A percentile compares a stretch with the other conserved stretches of the same genome.
Conservation (phyloP, 768 basidiomycete genomes). For the Pleurotus ostreatus region DNA sequence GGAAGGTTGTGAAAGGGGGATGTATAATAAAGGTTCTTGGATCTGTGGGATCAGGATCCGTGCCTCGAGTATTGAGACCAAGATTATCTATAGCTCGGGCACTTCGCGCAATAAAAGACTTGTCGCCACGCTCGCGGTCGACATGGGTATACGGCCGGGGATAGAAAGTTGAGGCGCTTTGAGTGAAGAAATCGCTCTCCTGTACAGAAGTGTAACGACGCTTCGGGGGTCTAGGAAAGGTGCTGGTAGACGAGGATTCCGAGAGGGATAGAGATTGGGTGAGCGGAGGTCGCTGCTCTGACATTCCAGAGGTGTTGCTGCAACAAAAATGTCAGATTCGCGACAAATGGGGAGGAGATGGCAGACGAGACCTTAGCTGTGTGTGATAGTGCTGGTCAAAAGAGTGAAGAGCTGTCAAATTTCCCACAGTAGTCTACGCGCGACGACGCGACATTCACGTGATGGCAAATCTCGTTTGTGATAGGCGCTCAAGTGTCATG, state of each 20-base stretch:
- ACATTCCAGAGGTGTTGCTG: conserved; percentile 9
- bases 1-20: conserved; percentile 69
- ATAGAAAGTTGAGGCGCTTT: conserved; percentile 60
- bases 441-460: conserved; percentile 6
- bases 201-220: conserved; percentile 43
- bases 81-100: conserved; percentile 36
- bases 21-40: conserved; percentile 66
- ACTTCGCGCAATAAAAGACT: conserved; percentile 22
- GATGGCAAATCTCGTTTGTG: background rate
- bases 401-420: conserved; percentile 3
- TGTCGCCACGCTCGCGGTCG: conserved; percentile 13
- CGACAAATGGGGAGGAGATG: background rate
- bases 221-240: conserved; percentile 34
- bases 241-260: conserved; percentile 21
- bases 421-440: conserved; percentile 2
- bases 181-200: conserved; percentile 58
- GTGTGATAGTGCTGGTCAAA: background rate
- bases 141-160: conserved; percentile 58
- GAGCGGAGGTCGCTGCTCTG: conserved; percentile 20
- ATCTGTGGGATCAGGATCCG: conserved; percentile 70
- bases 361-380: conserved; percentile 4
- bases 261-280: conserved; percentile 24
- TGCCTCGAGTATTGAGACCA: conserved; percentile 44
- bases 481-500: background rate
- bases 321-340: background rate